A percentile compares a stretch with the other conserved stretches of the same genome.
These are phyloP conservation scores for Hygrophila difformis DNA, from an alignment of 257 asterid genomes.

Conservation along the genomic window DNA sequence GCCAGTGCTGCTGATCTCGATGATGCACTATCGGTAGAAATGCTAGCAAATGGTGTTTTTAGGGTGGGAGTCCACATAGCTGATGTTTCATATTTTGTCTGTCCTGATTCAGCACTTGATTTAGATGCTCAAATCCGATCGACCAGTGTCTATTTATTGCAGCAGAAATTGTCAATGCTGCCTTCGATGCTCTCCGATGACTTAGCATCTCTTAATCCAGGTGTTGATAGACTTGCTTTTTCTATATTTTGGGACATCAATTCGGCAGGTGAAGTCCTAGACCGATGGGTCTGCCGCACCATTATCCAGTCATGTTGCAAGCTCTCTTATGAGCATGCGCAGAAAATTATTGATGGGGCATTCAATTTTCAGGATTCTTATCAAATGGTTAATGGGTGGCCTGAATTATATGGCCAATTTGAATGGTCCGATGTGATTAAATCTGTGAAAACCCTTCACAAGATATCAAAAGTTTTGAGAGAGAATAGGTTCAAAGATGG, in stretches of 20 bases:
- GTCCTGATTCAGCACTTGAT: constrained; percentile 69
- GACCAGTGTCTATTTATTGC: constrained; percentile 39
- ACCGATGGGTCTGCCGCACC: constrained; percentile 83
- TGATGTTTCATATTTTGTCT: constrained; percentile 76
- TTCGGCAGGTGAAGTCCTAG: constrained; percentile 54
- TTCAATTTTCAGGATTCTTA: constrained; percentile 25
- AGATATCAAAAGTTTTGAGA: constrained; percentile 46
- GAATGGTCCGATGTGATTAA: constrained; percentile 37
- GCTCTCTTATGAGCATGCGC: constrained; percentile 88
- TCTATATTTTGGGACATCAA: constrained; percentile 77
- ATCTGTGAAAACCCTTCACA: constrained; percentile 52
- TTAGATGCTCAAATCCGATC: constrained; percentile 49
- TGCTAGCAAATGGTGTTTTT: constrained; percentile 33
- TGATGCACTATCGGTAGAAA: constrained; percentile 78
- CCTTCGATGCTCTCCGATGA: constrained; percentile 70
- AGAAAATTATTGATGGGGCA: constrained; percentile 49
- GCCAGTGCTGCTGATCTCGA: constrained; percentile 75
- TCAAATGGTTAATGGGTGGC: constrained; percentile 17
- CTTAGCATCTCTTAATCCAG: constrained; percentile 79
- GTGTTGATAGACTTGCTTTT: constrained; percentile 76
- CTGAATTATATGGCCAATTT: constrained; percentile 28
- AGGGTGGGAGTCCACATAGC: constrained; percentile 91
- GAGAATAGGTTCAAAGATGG: constrained; percentile 58
- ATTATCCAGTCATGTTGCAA: constrained; percentile 66
- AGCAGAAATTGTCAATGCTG: constrained; percentile 41